A percentile compares a stretch with the other conserved stretches of the same genome.
Conservation (phyloP, 192 early-diverging fungal species). For the Chytriomyces hyalinus region DNA sequence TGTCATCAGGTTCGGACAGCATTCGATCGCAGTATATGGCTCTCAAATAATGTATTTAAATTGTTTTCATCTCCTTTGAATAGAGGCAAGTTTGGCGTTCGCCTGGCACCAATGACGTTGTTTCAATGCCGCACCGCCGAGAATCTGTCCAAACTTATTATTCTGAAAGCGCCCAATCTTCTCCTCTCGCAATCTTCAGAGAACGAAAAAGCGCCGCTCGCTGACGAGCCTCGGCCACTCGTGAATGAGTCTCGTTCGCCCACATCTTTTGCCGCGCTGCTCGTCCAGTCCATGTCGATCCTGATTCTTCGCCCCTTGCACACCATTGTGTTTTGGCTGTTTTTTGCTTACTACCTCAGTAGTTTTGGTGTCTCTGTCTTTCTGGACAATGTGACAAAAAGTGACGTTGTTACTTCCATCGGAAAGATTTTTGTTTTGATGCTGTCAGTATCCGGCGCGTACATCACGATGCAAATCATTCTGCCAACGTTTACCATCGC, state of each 20-base stretch:
- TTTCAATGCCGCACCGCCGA: conserved; percentile 25
- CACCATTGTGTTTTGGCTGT: conserved; percentile 22
- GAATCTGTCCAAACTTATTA: background rate
- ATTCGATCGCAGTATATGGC: background rate
- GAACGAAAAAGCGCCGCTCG: background rate
- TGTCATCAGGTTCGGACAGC: conserved; percentile 10
- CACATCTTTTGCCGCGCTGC: conserved; percentile 14
- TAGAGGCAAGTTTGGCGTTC: conserved; percentile 4
- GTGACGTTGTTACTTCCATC: background rate
- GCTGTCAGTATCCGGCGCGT: conserved; percentile 12
- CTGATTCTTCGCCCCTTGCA: conserved; percentile 39
- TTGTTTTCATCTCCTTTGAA: background rate
- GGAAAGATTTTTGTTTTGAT: conserved; percentile 17
- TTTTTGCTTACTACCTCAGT: conserved; percentile 12
- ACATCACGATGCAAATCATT: conserved; percentile 26
- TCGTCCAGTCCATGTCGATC: conserved; percentile 32
- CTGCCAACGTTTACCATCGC: conserved; percentile 42
- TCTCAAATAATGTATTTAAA: background rate
- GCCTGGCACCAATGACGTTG: conserved; percentile 3
- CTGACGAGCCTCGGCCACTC: background rate
- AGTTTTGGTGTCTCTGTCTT: background rate
- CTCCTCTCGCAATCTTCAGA: background rate
- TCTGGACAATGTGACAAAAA: background rate
- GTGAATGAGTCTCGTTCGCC: conserved; percentile 7
- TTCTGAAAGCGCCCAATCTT: background rate